phyloP scores from a whole-genome alignment of 371 early-diverging fungal genomes.

The Rhizopus sp. region DNA sequence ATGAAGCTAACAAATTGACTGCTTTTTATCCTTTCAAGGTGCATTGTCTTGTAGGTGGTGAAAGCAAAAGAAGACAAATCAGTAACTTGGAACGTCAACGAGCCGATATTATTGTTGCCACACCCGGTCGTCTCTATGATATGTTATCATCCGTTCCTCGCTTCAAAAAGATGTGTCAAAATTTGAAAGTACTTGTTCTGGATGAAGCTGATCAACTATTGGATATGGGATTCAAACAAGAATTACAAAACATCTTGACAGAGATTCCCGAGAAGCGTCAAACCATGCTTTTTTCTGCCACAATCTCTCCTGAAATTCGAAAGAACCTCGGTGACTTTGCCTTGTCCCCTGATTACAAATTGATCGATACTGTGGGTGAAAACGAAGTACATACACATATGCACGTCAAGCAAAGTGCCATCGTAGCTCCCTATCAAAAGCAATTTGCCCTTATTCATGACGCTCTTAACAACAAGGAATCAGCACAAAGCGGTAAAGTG shows the following conservation, averaged over 20 bases:
- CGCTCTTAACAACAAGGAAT: slow-evolving; percentile 60
- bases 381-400: slow-evolving; percentile 80
- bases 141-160: slow-evolving; percentile 68
- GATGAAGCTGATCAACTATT: slow-evolving; percentile 99
- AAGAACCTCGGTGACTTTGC: slow-evolving; percentile 68
- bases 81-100: slow-evolving; percentile 59
- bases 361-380: slow-evolving; percentile 85
- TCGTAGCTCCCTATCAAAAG: slow-evolving; percentile 62
- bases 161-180: slow-evolving; percentile 61
- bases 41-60: slow-evolving; percentile 91
- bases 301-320: slow-evolving; percentile 85
- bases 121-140: slow-evolving; percentile 94
- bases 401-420: slow-evolving; percentile 77
- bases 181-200: slow-evolving; percentile 79
- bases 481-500: slow-evolving; percentile 69
- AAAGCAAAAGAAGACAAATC: slow-evolving; percentile 65
- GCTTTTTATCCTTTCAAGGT: slow-evolving; percentile 69
- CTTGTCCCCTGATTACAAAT: slow-evolving; percentile 67
- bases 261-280: slow-evolving; percentile 85
- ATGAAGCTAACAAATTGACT: slow-evolving; percentile 77
- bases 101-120: slow-evolving; percentile 91
- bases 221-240: slow-evolving; percentile 97
- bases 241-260: slow-evolving; percentile 81
- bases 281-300: slow-evolving; percentile 98
- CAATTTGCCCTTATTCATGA: slow-evolving; percentile 68